phyloP scores from a whole-genome alignment of 2,329 filamentous ascomycete species.

The Mariannaea sp. region DNA sequence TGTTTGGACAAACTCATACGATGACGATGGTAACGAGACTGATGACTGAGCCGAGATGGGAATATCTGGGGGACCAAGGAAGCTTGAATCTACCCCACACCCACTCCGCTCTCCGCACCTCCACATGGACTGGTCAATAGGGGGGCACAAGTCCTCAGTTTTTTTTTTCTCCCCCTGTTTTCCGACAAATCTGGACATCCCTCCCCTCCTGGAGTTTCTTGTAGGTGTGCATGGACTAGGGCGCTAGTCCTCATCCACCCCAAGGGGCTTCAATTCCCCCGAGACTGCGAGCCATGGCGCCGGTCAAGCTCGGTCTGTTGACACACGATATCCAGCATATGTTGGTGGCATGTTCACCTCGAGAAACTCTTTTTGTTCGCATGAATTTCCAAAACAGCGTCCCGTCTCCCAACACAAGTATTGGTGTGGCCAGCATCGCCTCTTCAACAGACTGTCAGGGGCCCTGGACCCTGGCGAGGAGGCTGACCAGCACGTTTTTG shows the following conservation, averaged over 20 bases:
- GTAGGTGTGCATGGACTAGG: conserved; percentile 1
- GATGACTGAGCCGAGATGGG: conserved; percentile 26
- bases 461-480: conserved; percentile 29
- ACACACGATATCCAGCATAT: neutral
- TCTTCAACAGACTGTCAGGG: conserved; percentile 22
- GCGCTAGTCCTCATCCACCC: conserved; percentile 1
- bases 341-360: neutral
- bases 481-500: conserved; percentile 27
- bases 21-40: conserved; percentile 17
- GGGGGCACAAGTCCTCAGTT: conserved; percentile 10
- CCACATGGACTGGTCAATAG: conserved; percentile 25
- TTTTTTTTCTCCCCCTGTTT: conserved; percentile 9
- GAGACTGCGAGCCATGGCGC: neutral
- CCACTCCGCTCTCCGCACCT: conserved; percentile 34
- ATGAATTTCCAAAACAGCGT: conserved; percentile 3
- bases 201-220: conserved; percentile 7
- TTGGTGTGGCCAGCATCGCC: conserved; percentile 1
- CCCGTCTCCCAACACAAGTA: conserved; percentile 22
- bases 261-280: neutral
- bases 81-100: conserved; percentile 35
- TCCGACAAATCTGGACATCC: conserved; percentile 19
- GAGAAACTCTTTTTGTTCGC: neutral
- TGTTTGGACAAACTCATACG: conserved; percentile 26
- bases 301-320: neutral
- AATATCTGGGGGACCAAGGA: conserved; percentile 15